A percentile compares a stretch with the other conserved stretches of the same genome.
Evolutionary conservation across 306 rosid genomes (phyloP).

Genomic region (Acmispon strigosus): DNA sequence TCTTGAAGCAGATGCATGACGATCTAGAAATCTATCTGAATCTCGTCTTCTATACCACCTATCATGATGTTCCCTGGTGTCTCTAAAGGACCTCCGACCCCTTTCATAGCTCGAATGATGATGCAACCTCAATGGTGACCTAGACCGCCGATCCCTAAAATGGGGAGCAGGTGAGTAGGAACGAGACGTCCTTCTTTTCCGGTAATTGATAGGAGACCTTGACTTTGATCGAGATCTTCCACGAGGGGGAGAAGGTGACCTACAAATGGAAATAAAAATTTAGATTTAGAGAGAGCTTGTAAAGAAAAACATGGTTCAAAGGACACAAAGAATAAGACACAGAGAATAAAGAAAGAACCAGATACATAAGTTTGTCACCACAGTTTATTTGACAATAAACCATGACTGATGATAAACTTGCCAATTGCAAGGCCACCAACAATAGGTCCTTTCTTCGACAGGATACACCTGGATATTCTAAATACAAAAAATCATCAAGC

Average conservation of each 20-base stretch:
- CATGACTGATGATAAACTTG: not conserved
- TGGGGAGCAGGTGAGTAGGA: slow-evolving; percentile 78
- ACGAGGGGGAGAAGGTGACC: slow-evolving; percentile 70
- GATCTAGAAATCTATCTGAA: slow-evolving; percentile 55
- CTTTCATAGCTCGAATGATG: slow-evolving; percentile 45
- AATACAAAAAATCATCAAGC: not conserved
- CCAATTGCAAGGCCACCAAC: not conserved
- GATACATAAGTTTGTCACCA: not conserved
- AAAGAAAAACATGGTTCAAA: not conserved
- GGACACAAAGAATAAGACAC: not conserved
- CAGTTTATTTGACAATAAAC: not conserved
- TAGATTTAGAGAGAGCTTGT: slow-evolving; percentile 2
- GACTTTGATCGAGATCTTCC: slow-evolving; percentile 70
- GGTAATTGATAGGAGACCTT: slow-evolving; percentile 71
- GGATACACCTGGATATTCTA: not conserved
- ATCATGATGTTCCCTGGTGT: slow-evolving; percentile 54
- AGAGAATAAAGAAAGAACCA: not conserved
- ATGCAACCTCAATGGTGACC: slow-evolving; percentile 74
- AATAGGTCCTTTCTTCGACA: not conserved
- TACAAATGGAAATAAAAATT: slow-evolving; percentile 24
- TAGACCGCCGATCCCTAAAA: slow-evolving; percentile 58
- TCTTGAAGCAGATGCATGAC: slow-evolving; percentile 43
- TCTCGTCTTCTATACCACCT: slow-evolving; percentile 68
- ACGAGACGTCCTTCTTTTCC: slow-evolving; percentile 69
- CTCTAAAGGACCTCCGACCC: slow-evolving; percentile 59